Percentiles rank a stretch among this genome's conserved stretches.
Conservation (phyloP, 139 green algal species). For the Micractinium sp. region DNA sequence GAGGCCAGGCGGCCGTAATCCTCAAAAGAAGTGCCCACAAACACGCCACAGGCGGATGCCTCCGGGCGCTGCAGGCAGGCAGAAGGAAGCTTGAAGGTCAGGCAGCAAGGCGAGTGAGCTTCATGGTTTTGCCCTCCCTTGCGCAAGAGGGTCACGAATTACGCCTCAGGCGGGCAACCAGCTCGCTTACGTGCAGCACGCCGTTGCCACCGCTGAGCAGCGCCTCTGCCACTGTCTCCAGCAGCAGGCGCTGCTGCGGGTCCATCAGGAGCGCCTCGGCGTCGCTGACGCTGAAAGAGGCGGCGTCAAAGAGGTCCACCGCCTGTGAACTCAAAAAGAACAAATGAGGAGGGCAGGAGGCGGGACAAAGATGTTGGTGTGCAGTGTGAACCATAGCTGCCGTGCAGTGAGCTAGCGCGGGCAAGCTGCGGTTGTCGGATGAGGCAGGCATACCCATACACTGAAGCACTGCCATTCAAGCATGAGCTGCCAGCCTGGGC, state of each 20-base stretch:
- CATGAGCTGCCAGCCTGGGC: not conserved
- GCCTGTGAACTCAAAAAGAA: constrained; percentile 52
- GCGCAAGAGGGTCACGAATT: no score
- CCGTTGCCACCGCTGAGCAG: not conserved
- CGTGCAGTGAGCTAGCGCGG: no score
- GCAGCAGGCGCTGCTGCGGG: constrained; percentile 82
- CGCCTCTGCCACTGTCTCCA: constrained; percentile 53
- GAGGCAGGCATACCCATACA: no score
- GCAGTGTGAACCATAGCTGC: no score
- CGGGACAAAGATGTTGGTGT: not conserved
- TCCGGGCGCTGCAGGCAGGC: not conserved
- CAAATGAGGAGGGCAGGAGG: constrained; percentile 1
- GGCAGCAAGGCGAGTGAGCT: not conserved
- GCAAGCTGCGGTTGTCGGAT: no score
- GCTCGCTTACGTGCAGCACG: constrained; percentile 6
- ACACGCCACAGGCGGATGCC: constrained; percentile 59
- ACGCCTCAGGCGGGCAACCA: no score
- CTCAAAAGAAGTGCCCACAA: constrained; percentile 76
- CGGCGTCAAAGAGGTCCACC: constrained; percentile 69
- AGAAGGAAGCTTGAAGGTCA: not conserved
- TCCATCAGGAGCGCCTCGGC: constrained; percentile 78
- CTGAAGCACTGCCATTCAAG: no score
- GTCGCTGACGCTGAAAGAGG: constrained; percentile 55
- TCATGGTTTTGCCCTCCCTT: no score
- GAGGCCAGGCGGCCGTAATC: constrained; percentile 69